phyloP scores from a whole-genome alignment of 2,329 filamentous ascomycete species.

The Alternaria sp. region DNA sequence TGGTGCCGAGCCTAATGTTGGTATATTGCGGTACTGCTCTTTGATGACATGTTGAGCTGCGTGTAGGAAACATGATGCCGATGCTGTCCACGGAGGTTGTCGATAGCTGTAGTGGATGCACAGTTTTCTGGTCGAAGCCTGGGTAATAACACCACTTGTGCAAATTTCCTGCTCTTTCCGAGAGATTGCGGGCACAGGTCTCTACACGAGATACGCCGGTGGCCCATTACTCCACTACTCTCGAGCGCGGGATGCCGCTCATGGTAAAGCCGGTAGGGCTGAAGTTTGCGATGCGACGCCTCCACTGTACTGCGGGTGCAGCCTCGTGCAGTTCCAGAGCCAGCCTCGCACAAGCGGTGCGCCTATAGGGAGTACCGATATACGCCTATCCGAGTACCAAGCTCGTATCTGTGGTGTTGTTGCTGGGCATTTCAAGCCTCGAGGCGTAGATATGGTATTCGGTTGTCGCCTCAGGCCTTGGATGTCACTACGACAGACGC shows the following conservation, averaged over 20 bases:
- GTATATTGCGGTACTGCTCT: slow-evolving; percentile 3
- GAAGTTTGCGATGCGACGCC: slow-evolving; percentile 4
- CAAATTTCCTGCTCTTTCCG: neutral
- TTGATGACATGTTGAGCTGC: neutral
- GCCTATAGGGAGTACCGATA: neutral
- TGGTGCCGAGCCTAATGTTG: slow-evolving; percentile 6
- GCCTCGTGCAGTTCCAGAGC: neutral
- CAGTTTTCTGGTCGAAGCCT: neutral
- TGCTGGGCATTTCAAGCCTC: slow-evolving; percentile 8
- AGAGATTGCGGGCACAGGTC: neutral
- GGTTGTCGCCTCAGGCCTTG: slow-evolving; percentile 9
- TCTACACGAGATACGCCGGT: neutral
- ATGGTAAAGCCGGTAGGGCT: slow-evolving; percentile 8
- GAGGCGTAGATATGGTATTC: slow-evolving; percentile 2
- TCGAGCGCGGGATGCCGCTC: slow-evolving; percentile 1
- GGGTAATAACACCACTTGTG: neutral
- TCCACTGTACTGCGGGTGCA: neutral
- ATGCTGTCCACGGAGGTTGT: neutral
- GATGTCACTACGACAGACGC: slow-evolving; percentile 1
- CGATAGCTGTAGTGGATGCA: neutral
- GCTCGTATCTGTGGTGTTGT: slow-evolving; percentile 4
- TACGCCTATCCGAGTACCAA: slow-evolving; percentile 3
- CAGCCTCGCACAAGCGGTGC: neutral
- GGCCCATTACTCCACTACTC: neutral
- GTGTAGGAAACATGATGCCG: neutral